phyloP scores from a whole-genome alignment of 2,329 filamentous ascomycete genomes.

The Aspergillus awamori region DNA sequence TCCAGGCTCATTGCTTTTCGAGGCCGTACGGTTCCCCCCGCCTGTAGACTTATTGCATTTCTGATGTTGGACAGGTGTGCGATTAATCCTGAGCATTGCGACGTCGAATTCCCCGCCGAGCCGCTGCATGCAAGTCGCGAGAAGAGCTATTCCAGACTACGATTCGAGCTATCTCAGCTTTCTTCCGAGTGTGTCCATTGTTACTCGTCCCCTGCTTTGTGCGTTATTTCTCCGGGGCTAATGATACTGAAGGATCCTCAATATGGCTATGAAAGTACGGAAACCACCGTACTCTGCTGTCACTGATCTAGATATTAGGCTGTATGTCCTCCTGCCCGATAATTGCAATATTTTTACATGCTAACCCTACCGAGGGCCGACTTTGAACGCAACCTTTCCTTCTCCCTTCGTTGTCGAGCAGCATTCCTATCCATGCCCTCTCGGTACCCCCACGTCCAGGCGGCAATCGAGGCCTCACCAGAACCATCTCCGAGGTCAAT shows the following conservation, averaged over 20 bases:
- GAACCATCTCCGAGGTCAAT: slow-evolving; percentile 4
- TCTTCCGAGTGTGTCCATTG: background rate
- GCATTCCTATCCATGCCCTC: slow-evolving; percentile 2
- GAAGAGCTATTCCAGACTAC: slow-evolving; percentile 4
- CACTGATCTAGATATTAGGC: background rate
- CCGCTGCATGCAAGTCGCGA: background rate
- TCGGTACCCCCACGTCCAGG: slow-evolving; percentile 1
- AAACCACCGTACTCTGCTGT: slow-evolving; percentile 7
- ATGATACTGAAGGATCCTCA: background rate
- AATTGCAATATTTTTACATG: background rate
- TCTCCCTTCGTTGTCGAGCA: slow-evolving; percentile 4
- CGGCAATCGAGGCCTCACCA: slow-evolving; percentile 1
- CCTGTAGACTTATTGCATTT: background rate
- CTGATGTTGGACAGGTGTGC: background rate
- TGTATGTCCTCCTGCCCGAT: background rate
- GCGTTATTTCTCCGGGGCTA: background rate
- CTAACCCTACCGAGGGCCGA: background rate
- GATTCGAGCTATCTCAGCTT: slow-evolving; percentile 5
- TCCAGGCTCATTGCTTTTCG: slow-evolving; percentile 7
- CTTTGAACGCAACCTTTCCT: slow-evolving; percentile 2
- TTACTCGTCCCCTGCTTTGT: too few species aligned
- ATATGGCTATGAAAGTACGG: slow-evolving; percentile 6
- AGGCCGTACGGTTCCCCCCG: background rate
- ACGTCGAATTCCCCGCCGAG: slow-evolving; percentile 5
- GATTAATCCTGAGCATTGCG: slow-evolving; percentile 8